A percentile compares a stretch with the other conserved stretches of the same genome.
Evolutionary conservation across 768 basidiomycete genomes (phyloP).

Genomic region (Agrocybe pediades): DNA sequence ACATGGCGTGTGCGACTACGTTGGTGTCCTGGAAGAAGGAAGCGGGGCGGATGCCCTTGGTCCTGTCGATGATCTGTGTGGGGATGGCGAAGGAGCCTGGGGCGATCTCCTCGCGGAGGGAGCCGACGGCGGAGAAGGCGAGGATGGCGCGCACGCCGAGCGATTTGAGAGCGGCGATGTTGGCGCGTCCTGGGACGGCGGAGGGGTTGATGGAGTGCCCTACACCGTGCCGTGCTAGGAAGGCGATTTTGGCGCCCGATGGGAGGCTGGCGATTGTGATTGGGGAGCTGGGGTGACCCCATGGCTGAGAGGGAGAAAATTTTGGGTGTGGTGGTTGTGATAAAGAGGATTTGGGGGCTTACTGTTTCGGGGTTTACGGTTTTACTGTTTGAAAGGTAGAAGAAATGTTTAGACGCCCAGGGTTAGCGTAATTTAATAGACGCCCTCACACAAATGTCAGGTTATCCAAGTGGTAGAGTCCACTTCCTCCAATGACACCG

Average conservation of each 20-base stretch:
- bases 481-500: slow-evolving; percentile 91
- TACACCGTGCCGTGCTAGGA: slow-evolving; percentile 89
- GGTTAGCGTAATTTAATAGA: background rate
- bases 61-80: slow-evolving; percentile 93
- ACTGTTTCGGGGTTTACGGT: slow-evolving; percentile 83
- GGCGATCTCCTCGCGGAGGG: slow-evolving; percentile 88
- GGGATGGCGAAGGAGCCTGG: slow-evolving; percentile 91
- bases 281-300: slow-evolving; percentile 89
- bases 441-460: slow-evolving; percentile 76
- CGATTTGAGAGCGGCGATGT: slow-evolving; percentile 93
- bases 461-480: slow-evolving; percentile 92
- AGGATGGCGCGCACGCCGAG: slow-evolving; percentile 88
- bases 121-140: slow-evolving; percentile 95
- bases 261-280: slow-evolving; percentile 92
- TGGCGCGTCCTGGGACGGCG: slow-evolving; percentile 82
- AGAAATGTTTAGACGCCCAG: background rate
- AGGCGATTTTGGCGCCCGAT: slow-evolving; percentile 79
- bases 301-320: slow-evolving; percentile 59
- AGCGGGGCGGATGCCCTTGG: slow-evolving; percentile 88
- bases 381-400: slow-evolving; percentile 44
- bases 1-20: slow-evolving; percentile 90
- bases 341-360: slow-evolving; percentile 22
- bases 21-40: slow-evolving; percentile 84
- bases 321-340: no score
- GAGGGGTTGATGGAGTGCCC: slow-evolving; percentile 82